Conservation (phyloP, 768 basidiomycete species). For the Mycena epipterygia region DNA sequence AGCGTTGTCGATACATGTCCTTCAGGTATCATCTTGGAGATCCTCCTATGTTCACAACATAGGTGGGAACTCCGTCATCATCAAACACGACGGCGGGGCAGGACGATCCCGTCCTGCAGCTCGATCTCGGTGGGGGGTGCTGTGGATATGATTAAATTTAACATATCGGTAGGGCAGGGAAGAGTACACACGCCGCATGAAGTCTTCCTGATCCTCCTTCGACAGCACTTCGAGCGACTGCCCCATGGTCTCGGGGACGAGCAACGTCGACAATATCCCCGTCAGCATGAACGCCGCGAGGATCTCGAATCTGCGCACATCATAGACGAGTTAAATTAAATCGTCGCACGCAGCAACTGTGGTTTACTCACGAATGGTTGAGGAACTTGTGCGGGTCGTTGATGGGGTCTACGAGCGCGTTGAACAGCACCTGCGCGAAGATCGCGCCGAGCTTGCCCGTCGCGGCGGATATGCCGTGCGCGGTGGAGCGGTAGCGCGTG, state of each 20-base stretch:
- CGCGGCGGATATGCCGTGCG: slow-evolving; percentile 88
- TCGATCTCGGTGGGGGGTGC: too few species aligned
- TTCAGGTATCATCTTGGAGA: too few species aligned
- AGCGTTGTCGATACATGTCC: too few species aligned
- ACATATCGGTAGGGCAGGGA: too few species aligned
- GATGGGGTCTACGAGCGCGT: slow-evolving; percentile 65
- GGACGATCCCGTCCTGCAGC: too few species aligned
- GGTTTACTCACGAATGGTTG: slow-evolving; percentile 56
- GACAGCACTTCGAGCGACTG: slow-evolving; percentile 81
- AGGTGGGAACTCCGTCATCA: too few species aligned
- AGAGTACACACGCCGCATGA: slow-evolving; percentile 51
- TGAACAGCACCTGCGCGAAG: slow-evolving; percentile 83
- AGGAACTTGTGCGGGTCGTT: slow-evolving; percentile 53
- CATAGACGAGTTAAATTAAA: neutral
- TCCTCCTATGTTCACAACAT: too few species aligned
- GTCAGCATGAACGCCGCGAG: slow-evolving; percentile 91
- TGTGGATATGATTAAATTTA: too few species aligned
- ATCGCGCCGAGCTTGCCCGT: slow-evolving; percentile 89
- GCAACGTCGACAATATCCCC: slow-evolving; percentile 83
- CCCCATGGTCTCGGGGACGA: slow-evolving; percentile 84
- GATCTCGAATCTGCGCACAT: slow-evolving; percentile 69
- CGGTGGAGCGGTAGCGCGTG: slow-evolving; percentile 89
- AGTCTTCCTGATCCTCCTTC: slow-evolving; percentile 75
- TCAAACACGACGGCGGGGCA: too few species aligned
- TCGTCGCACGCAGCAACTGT: slow-evolving; percentile 39